A percentile compares a stretch with the other conserved stretches of the same genome.
Conservation (phyloP, 768 basidiomycete genomes). For the Erythrobasidium yunnanense region DNA sequence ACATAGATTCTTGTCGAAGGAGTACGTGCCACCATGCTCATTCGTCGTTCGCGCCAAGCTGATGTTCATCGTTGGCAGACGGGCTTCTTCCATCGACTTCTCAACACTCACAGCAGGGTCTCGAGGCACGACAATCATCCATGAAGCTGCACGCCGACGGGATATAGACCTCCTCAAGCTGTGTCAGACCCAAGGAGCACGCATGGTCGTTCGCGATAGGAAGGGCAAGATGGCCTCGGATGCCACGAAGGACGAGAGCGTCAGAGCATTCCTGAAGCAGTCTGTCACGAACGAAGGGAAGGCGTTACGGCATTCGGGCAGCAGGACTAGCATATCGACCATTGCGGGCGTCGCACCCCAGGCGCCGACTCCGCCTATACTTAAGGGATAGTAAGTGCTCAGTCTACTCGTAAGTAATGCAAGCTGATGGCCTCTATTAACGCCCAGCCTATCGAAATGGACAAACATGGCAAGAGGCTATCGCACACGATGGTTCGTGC, state of each 20-base stretch:
- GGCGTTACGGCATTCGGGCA: background rate
- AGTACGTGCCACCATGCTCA: background rate
- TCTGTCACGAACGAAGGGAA: conserved; percentile 46
- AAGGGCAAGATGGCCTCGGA: conserved; percentile 58
- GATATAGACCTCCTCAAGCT: conserved; percentile 72
- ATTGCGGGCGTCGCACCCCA: background rate
- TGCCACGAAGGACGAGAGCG: conserved; percentile 60
- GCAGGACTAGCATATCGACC: background rate
- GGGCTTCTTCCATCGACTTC: conserved; percentile 61
- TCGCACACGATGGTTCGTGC: conserved; percentile 80
- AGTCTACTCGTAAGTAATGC: no score
- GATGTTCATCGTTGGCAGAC: conserved; percentile 34
- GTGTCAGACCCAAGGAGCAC: conserved; percentile 72
- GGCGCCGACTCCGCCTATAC: background rate
- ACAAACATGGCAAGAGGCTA: conserved; percentile 85
- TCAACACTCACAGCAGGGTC: conserved; percentile 43
- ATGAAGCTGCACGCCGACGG: conserved; percentile 72
- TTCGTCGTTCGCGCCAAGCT: background rate
- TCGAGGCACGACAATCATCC: conserved; percentile 67
- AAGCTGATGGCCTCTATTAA: conserved; percentile 51
- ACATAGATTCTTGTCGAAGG: background rate
- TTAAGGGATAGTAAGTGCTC: background rate
- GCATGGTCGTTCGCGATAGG: conserved; percentile 73
- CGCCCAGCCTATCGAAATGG: conserved; percentile 74
- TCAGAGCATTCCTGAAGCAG: conserved; percentile 70